Base-by-base conservation (phyloP, 1,284 basidiomycete genomes). In the Ustilago esculenta region DNA sequence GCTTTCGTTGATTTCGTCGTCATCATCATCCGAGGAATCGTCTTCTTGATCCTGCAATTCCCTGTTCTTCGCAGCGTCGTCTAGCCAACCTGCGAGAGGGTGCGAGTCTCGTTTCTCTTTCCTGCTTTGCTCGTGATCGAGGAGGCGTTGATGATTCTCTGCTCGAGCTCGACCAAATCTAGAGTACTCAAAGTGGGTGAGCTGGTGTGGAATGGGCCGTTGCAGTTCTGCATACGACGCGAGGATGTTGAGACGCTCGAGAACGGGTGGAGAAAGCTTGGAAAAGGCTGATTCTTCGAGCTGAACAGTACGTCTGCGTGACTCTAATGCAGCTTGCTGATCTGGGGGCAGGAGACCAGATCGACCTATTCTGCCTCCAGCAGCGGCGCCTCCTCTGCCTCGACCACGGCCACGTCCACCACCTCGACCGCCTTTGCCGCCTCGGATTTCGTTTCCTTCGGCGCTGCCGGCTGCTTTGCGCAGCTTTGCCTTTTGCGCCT, bases 281-380 rank as follows among this genome's bases (percentile, higher is more conserved):
- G 74, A 55, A 41, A 76, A 76, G 27, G 64, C 59, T 0, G 74
- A 76, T 35, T 76, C 74, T 23, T 71, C 54, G 3, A 61, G 50
- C 41, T 71, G 68, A 0, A 71, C 68, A 8, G 63, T 70, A 1
- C 60, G 52, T 18, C 39, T 48, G 27, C 68, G 57, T 23, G 56
- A 44, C 17, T 71, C 61, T 43, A 71, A 61, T 11, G 51, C 54
- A 8, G 58, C 54, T 37, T 66, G 63, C 17, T 63, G 57, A 17
- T 66, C 63, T 45, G 57, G 63, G 17, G 68, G 44, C 15, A 54
- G 68, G 11, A 71, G 39, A 11, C 37, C 45, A 14, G 68, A 61
- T 11, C 57, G 32, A 9, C 47, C 66, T 15, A 50, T n/a, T 11
- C 55, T 42, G 23, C 49, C 58, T 29, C 58, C 53, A 14, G 5